Evolutionary conservation across 225 moss, liverwort and hornwort species (phyloP), one percentile per base, ranked within the genome.

Genomic region (Sphagnum tenellum): DNA sequence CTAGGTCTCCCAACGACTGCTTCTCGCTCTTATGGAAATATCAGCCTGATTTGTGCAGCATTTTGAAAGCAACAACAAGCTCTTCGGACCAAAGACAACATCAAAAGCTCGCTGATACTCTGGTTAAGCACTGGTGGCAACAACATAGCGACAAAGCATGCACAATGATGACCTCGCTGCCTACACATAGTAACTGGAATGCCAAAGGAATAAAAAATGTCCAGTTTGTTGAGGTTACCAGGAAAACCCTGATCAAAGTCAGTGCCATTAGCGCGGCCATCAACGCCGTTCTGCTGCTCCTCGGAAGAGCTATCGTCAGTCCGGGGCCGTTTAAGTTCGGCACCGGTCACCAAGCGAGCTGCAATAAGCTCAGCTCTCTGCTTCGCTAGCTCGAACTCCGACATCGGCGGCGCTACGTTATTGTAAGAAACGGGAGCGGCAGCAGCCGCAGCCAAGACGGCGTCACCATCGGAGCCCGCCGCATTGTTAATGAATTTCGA

Each of bases 301-400:
- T 96, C 92, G 12, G 92, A 92, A 46, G 63, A 77, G 5, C 62
- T 74, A 3, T 92, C 96, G 8, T 96, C 96, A n/a, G 87, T 96
- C 8, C 96, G 81, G 0, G 96, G 92, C 57, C 96, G 86, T 81
- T 96, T 96, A 48, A 81, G 84, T 71, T 96, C 96, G 7, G 65
- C 70, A 4, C 87, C 87, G 10, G 29, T 29, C 29, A 96, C 96
- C 71, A 96, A 69, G 65, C 96, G 88, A 0, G 96, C 96, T 13
- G 96, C 96, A 66, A 96, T 96, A 64, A 81, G 92, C 74, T 92
- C 92, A 12, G 86, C 96, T 59, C 89, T 86, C 81, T 96, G 92
- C 51, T 96, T 96, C 8, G 92, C 96, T 60, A 92, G 88, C 81
- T 96, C 84, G 54, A 96, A 96, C 75, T 96, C 96, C 0, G 90